phyloP scores from a whole-genome alignment of 768 basidiomycete genomes.

The Pleurotus platypus region DNA sequence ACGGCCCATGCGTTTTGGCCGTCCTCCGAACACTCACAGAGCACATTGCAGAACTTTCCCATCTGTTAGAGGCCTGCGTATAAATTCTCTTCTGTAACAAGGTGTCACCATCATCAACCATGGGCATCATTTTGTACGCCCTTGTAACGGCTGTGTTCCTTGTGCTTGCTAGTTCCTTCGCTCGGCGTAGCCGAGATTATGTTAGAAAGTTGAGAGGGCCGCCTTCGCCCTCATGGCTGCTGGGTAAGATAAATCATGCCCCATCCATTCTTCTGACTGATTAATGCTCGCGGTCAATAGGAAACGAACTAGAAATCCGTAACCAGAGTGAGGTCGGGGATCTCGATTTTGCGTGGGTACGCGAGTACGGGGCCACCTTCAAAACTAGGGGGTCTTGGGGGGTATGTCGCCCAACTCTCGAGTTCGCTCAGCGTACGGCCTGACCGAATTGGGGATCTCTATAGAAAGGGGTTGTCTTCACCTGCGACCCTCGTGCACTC shows the following conservation, averaged over 20 bases:
- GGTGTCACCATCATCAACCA: neutral
- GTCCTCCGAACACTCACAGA: neutral
- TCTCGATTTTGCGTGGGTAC: slow-evolving; percentile 21
- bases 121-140: neutral
- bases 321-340: slow-evolving; percentile 24
- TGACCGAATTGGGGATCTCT: neutral
- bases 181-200: neutral
- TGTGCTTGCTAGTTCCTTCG: neutral
- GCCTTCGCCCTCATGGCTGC: slow-evolving; percentile 1
- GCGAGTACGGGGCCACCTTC: slow-evolving; percentile 22
- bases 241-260: neutral
- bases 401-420: neutral
- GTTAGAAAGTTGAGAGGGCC: slow-evolving; percentile 1
- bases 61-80: neutral
- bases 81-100: neutral
- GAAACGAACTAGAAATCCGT: slow-evolving; percentile 18
- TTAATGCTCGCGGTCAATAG: slow-evolving; percentile 10
- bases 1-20: neutral
- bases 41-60: neutral
- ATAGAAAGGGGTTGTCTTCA: slow-evolving; percentile 24
- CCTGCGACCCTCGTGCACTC: slow-evolving; percentile 29
- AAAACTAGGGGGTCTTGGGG: slow-evolving; percentile 9
- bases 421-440: neutral
- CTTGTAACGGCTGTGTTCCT: neutral
- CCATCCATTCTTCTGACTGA: neutral